Conservation (phyloP, 2,329 filamentous ascomycete species). For the Elsinoe australis region DNA sequence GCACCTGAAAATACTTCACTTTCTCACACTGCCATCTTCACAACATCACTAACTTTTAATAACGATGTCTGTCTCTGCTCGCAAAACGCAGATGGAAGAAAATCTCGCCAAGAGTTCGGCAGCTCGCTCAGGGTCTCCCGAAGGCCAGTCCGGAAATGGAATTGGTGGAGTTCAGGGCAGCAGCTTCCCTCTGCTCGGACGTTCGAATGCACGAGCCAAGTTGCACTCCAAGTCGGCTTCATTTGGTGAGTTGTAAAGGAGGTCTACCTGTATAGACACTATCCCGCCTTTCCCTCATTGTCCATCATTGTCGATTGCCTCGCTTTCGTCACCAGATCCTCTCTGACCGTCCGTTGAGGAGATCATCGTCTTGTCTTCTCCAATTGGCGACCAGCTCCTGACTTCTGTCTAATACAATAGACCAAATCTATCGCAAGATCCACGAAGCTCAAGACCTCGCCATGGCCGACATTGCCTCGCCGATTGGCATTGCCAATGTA, state of each 20-base stretch:
- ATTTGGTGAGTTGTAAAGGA: constrained; percentile 15
- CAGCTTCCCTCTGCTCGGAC: constrained; percentile 16
- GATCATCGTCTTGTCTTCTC: too few species aligned
- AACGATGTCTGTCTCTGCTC: not conserved
- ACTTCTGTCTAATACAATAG: not conserved
- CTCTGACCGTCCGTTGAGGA: too few species aligned
- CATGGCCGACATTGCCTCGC: constrained; percentile 58
- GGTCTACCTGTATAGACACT: not conserved
- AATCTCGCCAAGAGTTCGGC: constrained; percentile 10
- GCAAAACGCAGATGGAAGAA: constrained; percentile 10
- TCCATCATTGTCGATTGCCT: not conserved
- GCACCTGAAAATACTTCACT: not conserved
- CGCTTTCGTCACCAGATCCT: too few species aligned
- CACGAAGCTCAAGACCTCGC: constrained; percentile 23
- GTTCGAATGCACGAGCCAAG: constrained; percentile 16
- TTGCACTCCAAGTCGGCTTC: constrained; percentile 12
- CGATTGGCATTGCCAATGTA: constrained; percentile 69
- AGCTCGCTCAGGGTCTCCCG: not conserved
- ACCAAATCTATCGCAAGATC: constrained; percentile 16
- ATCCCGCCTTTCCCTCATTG: not conserved
- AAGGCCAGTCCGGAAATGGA: too few species aligned
- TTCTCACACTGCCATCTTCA: not conserved
- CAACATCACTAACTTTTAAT: not conserved
- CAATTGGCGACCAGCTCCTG: constrained; percentile 6
- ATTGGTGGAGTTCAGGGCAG: not conserved